A percentile compares a stretch with the other conserved stretches of the same genome.
Conservation (phyloP, 1,284 basidiomycete genomes). For the Ustilago tritici region DNA sequence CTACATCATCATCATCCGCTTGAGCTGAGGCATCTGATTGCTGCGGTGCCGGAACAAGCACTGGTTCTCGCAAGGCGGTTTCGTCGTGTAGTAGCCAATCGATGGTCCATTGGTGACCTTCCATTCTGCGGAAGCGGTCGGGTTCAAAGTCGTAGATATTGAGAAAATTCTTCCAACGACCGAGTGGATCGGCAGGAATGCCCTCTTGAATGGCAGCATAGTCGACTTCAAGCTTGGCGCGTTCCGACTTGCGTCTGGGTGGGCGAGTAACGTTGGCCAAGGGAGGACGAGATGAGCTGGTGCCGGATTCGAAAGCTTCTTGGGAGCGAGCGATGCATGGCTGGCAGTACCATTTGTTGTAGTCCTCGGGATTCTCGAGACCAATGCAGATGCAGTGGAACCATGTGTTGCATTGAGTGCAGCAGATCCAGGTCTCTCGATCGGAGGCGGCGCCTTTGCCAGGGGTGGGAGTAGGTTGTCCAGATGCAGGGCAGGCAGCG, state of each 20-base stretch:
- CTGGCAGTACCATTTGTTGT: conserved; percentile 58
- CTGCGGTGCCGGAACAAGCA: conserved; percentile 45
- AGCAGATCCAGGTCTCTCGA: conserved; percentile 57
- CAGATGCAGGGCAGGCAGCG: conserved; percentile 36
- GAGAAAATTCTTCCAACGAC: conserved; percentile 53
- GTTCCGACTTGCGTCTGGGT: conserved; percentile 42
- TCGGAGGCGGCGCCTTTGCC: conserved; percentile 48
- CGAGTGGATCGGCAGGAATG: conserved; percentile 56
- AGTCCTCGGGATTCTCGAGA: conserved; percentile 50
- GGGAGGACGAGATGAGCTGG: conserved; percentile 21
- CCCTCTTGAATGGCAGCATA: conserved; percentile 64
- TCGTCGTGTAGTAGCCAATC: conserved; percentile 54
- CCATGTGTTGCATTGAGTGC: conserved; percentile 59
- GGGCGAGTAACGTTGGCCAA: conserved; percentile 41
- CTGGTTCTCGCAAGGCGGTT: conserved; percentile 42
- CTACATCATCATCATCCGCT: background rate
- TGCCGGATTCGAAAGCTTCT: conserved; percentile 24
- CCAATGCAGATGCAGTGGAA: conserved; percentile 58
- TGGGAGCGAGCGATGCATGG: conserved; percentile 38
- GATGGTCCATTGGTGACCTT: conserved; percentile 51
- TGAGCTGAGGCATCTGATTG: background rate
- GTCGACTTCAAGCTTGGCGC: conserved; percentile 51
- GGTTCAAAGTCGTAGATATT: conserved; percentile 40
- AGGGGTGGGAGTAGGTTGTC: conserved; percentile 34
- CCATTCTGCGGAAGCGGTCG: conserved; percentile 44